Percentiles rank a stretch among this genome's conserved stretches.
Evolutionary conservation across 148 eudicot species (phyloP).

Genomic region (Amaranthus cruentus): DNA sequence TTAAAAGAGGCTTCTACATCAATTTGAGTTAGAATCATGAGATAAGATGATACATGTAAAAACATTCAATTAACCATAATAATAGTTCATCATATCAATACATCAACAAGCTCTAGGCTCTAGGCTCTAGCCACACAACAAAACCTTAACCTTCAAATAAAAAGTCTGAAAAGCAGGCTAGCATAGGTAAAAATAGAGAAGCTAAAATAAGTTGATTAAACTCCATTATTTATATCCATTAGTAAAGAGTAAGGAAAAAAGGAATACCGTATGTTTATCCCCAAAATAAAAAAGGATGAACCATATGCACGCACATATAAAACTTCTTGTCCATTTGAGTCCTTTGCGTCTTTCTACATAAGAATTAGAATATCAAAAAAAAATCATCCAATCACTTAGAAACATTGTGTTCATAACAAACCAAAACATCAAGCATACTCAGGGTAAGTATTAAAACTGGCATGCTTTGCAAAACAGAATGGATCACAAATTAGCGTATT

Average conservation of each 20-base stretch:
- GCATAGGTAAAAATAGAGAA: background rate
- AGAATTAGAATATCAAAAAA: slow-evolving; percentile 22
- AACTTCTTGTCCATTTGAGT: slow-evolving; percentile 79
- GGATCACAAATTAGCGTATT: no score
- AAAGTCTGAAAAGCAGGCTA: background rate
- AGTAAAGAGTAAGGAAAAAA: background rate
- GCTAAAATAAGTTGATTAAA: background rate
- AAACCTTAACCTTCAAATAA: background rate
- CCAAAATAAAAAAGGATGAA: slow-evolving; percentile 82
- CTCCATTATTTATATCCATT: background rate
- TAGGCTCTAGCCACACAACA: background rate
- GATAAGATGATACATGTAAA: no score
- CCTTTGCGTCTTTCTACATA: slow-evolving; percentile 50
- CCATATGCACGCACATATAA: slow-evolving; percentile 88
- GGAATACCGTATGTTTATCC: slow-evolving; percentile 82
- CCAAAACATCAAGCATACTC: background rate
- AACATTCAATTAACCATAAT: background rate
- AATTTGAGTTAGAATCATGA: no score
- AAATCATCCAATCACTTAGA: background rate
- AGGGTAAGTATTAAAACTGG: no score
- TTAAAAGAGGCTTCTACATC: no score
- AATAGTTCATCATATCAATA: background rate
- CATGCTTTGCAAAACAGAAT: no score
- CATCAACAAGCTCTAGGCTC: background rate
- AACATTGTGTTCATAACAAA: background rate